Evolutionary conservation across 1,284 basidiomycete genomes (phyloP), one percentile per base, ranked within the genome.

Genomic region (Trametes versicolor): DNA sequence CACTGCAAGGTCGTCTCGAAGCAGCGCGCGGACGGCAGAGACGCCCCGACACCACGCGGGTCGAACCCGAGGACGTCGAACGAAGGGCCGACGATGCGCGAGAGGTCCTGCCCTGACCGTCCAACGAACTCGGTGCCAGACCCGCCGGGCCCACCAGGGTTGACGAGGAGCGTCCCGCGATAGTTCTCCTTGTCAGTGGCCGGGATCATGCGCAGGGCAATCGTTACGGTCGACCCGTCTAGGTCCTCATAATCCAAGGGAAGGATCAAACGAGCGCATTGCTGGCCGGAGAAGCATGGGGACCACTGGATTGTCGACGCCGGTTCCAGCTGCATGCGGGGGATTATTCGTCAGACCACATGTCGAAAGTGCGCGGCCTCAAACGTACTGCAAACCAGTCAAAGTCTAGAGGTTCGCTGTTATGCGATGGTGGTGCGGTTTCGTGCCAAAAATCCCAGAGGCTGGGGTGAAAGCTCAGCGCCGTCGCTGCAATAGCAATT

Each of bases 31-130:
- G 58, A 36, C 0, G 74, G 71, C 29, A 66, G 70, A 51, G 63
- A 67, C 25, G 62, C 61, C 15, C 72, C 69, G 0, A 57, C 66
- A 10, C 70, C 71, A 29, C 70, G 72, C 1, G 85, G 85, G 71
- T 86, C 85, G 65, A 86, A 86, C 4, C 83, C 79, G 3, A 87
- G 77, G 13, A 85, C 66, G 66, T 86, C 84, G 65, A 81, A 86
- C 37, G 79, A 73, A 2, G 77, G 76, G 9, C 85, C 85, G 19
- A 85, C 53, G 41, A 84, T 65, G 0, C 64, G 51, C 23, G 76
- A 73, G 27, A 85, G 63, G 2, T 65, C 51, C 4, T 70, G 60
- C 0, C 80, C 84, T 0, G 36, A 15, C 0, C 36, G 50, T 2
- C 71, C 55, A 19, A 82, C 66, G 0, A 78, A 41, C 5, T 76